These are phyloP conservation scores for Beta lomatogona DNA, from an alignment of 179 eudicot genomes.

Conservation along the genomic window DNA sequence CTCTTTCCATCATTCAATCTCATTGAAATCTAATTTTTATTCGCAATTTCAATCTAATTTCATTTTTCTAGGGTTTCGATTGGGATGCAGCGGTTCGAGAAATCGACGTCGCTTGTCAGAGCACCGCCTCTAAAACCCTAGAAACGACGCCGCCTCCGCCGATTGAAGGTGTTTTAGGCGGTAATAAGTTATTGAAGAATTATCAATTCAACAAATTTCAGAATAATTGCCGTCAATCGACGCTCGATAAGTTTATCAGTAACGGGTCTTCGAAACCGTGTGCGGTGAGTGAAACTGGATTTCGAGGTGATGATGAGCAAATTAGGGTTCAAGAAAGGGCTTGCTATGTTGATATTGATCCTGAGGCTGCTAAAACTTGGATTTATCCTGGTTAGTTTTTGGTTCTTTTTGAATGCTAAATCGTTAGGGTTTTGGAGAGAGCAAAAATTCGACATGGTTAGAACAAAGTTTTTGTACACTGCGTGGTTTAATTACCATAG, in stretches of 20 bases:
- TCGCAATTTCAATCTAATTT: background rate
- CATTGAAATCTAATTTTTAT: too few species aligned
- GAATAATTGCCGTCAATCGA: constrained; percentile 36
- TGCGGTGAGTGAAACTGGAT: constrained; percentile 7
- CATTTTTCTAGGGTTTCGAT: constrained; percentile 58
- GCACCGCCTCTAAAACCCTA: constrained; percentile 14
- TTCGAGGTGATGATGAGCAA: constrained; percentile 23
- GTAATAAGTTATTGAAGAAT: background rate
- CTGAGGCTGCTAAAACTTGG: constrained; percentile 86
- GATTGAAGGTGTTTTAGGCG: background rate
- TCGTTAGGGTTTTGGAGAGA: constrained; percentile 1
- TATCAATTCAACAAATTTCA: constrained; percentile 17
- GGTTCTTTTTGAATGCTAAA: background rate
- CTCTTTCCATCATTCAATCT: background rate
- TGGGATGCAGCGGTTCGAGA: constrained; percentile 87
- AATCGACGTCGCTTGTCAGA: constrained; percentile 70
- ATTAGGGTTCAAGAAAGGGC: constrained; percentile 30
- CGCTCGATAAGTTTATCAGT: constrained; percentile 38
- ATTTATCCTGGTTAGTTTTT: constrained; percentile 72
- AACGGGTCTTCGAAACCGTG: constrained; percentile 22
- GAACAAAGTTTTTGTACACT: too few species aligned
- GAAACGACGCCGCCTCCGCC: constrained; percentile 23
- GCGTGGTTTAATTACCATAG: background rate
- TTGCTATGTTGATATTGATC: constrained; percentile 55
- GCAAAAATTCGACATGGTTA: background rate